phyloP scores from a whole-genome alignment of 1,139 yeast genomes.

The Hyphopichia fennica region DNA sequence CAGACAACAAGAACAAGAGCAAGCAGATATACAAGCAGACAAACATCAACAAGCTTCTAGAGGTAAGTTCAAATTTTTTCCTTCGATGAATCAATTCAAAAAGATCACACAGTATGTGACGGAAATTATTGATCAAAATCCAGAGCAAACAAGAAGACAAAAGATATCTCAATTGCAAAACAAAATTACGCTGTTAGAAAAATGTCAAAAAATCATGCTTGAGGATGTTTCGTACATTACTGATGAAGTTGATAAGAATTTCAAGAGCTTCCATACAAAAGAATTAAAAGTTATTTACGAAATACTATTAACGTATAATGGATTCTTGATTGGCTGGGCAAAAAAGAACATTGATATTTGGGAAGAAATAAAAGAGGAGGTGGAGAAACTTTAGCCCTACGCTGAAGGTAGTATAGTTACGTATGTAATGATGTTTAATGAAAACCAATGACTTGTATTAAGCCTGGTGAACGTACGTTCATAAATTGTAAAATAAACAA shows the following conservation, averaged over 20 bases:
- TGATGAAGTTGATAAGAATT: constrained; percentile 50
- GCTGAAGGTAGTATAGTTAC: background rate
- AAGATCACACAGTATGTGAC: constrained; percentile 64
- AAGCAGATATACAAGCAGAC: constrained; percentile 6
- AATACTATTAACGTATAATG: constrained; percentile 51
- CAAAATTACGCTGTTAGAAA: constrained; percentile 54
- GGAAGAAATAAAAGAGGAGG: constrained; percentile 62
- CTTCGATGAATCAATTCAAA: constrained; percentile 24
- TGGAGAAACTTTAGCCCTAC: constrained; percentile 20
- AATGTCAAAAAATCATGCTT: constrained; percentile 58
- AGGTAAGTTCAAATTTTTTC: background rate
- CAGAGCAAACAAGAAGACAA: constrained; percentile 63
- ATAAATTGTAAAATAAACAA: too few relatives aligned
- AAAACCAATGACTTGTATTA: background rate
- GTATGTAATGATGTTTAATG: background rate
- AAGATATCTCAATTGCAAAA: constrained; percentile 51
- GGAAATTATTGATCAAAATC: constrained; percentile 71
- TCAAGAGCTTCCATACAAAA: constrained; percentile 48
- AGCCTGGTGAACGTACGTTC: too few relatives aligned
- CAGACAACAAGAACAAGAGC: constrained; percentile 1
- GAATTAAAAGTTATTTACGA: constrained; percentile 47
- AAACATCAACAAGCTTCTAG: constrained; percentile 1
- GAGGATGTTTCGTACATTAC: constrained; percentile 56
- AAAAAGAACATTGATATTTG: constrained; percentile 68
- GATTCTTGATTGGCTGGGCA: constrained; percentile 68